phyloP scores from a whole-genome alignment of 2,329 filamentous ascomycete genomes.

The Verticillium isaacii region DNA sequence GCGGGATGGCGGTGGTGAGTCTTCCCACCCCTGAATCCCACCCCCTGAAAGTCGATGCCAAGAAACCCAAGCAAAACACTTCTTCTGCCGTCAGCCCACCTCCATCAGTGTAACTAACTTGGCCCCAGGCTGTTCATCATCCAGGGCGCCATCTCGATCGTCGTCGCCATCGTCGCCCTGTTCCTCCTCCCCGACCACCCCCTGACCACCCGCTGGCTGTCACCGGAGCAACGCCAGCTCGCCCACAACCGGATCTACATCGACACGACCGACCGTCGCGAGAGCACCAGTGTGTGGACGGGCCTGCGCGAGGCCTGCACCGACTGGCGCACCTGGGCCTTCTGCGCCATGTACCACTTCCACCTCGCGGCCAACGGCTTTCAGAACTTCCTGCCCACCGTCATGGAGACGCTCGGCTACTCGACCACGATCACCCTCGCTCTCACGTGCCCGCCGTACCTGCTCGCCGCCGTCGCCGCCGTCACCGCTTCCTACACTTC shows the following conservation, averaged over 20 bases:
- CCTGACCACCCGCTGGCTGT: slow-evolving; percentile 29
- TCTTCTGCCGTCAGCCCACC: too few species aligned
- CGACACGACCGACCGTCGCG: slow-evolving; percentile 19
- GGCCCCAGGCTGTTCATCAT: slow-evolving; percentile 20
- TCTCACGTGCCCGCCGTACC: slow-evolving; percentile 42
- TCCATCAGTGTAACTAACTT: too few species aligned
- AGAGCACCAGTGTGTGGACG: slow-evolving; percentile 32
- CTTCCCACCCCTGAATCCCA: not conserved
- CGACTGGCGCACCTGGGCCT: slow-evolving; percentile 19
- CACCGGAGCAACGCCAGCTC: slow-evolving; percentile 29
- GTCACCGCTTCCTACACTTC: slow-evolving; percentile 32
- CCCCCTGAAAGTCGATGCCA: not conserved
- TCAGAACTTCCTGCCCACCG: slow-evolving; percentile 74
- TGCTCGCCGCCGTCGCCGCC: slow-evolving; percentile 29
- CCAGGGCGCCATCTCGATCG: slow-evolving; percentile 17
- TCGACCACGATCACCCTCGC: slow-evolving; percentile 32
- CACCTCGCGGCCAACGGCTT: slow-evolving; percentile 50
- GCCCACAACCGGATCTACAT: slow-evolving; percentile 32
- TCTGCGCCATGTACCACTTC: slow-evolving; percentile 20
- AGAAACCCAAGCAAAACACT: too few species aligned
- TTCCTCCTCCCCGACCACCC: slow-evolving; percentile 19
- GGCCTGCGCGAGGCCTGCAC: slow-evolving; percentile 18
- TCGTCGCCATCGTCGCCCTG: slow-evolving; percentile 12
- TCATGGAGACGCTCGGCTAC: slow-evolving; percentile 54
- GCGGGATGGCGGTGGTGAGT: slow-evolving; percentile 22